phyloP scores from a whole-genome alignment of 257 asterid species.

The Rauvolfia tetraphylla region DNA sequence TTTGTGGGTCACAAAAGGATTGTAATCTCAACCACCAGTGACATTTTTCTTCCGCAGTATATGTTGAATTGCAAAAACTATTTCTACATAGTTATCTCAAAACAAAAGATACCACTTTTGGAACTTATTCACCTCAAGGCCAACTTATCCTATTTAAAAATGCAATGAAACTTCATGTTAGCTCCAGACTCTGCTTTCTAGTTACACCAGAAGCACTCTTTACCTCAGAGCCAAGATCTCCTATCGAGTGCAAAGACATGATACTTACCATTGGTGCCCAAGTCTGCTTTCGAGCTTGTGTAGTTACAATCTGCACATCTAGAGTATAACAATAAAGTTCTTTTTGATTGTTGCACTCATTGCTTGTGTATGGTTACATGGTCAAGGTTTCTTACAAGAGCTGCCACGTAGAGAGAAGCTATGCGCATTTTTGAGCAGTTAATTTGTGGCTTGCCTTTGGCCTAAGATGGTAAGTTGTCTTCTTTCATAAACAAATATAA shows the following conservation, averaged over 20 bases:
- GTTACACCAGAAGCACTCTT: neutral
- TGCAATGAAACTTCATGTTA: neutral
- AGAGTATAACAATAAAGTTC: neutral
- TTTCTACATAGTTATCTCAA: neutral
- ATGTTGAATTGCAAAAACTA: neutral
- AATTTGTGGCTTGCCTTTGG: neutral
- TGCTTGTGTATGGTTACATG: neutral
- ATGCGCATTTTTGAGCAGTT: neutral
- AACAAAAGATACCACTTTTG: neutral
- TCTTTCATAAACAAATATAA: neutral
- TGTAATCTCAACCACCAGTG: neutral
- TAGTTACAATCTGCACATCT: neutral
- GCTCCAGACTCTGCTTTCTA: neutral
- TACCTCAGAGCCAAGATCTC: neutral
- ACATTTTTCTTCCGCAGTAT: neutral
- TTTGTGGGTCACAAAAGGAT: neutral
- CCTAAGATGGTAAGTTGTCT: neutral
- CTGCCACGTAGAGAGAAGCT: neutral
- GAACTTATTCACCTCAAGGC: neutral
- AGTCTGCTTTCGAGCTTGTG: neutral
- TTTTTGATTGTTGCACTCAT: neutral
- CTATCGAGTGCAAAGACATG: neutral
- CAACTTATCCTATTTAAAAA: neutral
- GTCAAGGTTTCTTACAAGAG: constrained; percentile 1
- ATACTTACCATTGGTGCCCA: no score